A percentile compares a stretch with the other conserved stretches of the same genome.
phyloP scores from a whole-genome alignment of 768 basidiomycete genomes.

The Rhizopogon vesiculosus region DNA sequence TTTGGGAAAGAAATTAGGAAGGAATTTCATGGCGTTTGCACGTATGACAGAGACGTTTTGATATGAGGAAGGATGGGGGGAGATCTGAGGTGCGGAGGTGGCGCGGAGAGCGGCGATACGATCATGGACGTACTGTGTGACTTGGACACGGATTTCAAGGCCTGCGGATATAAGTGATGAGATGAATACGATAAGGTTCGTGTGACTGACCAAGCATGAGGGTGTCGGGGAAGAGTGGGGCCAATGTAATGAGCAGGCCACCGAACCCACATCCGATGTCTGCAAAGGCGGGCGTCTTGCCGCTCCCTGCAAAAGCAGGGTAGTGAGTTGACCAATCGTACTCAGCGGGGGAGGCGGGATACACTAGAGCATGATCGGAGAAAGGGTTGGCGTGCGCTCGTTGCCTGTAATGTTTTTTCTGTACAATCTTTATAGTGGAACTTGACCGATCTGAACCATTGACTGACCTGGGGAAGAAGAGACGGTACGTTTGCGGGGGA shows the following conservation, averaged over 20 bases:
- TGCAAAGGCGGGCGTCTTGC: constrained; percentile 84
- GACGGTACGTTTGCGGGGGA: background rate
- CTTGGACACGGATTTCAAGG: constrained; percentile 95
- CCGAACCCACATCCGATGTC: constrained; percentile 99
- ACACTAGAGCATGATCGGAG: constrained; percentile 84
- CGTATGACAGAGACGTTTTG: constrained; percentile 92
- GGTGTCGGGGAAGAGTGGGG: constrained; percentile 86
- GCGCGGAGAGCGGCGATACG: constrained; percentile 91
- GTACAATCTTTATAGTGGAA: background rate
- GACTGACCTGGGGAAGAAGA: constrained; percentile 48
- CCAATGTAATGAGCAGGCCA: constrained; percentile 83
- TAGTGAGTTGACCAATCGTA: constrained; percentile 86
- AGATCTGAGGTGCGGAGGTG: constrained; percentile 32
- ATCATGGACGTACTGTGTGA: constrained; percentile 94
- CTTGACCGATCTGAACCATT: background rate
- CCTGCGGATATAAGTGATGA: constrained; percentile 40
- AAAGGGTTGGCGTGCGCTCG: constrained; percentile 85
- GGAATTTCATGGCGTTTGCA: constrained; percentile 98
- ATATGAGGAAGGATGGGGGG: constrained; percentile 30
- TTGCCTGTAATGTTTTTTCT: constrained; percentile 85
- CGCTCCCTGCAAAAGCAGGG: constrained; percentile 56
- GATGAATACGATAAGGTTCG: background rate
- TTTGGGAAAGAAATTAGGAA: constrained; percentile 92
- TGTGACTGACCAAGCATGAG: constrained; percentile 83
- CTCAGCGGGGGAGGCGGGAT: constrained; percentile 68